phyloP scores from a whole-genome alignment of 2,329 filamentous ascomycete genomes.

The Sphaerulina musiva region DNA sequence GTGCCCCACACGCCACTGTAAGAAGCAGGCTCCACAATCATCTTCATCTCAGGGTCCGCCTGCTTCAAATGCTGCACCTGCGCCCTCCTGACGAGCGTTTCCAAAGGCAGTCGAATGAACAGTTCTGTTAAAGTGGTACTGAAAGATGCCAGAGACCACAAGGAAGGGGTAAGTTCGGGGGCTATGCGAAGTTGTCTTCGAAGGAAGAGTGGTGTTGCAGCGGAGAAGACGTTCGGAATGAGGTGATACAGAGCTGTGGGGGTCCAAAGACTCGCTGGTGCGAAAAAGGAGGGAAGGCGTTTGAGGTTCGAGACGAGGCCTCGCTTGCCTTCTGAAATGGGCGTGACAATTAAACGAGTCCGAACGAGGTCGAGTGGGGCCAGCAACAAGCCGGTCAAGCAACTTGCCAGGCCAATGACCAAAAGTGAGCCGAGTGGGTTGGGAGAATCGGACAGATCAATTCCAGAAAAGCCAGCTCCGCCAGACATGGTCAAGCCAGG shows the following conservation, averaged over 20 bases:
- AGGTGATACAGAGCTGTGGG: slow-evolving; percentile 83
- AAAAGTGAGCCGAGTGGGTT: slow-evolving; percentile 75
- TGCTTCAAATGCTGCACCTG: slow-evolving; percentile 53
- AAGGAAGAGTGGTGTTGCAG: slow-evolving; percentile 76
- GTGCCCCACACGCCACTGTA: slow-evolving; percentile 87
- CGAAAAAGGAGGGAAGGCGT: slow-evolving; percentile 63
- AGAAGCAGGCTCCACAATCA: slow-evolving; percentile 70
- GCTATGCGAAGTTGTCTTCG: slow-evolving; percentile 81
- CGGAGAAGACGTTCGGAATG: slow-evolving; percentile 72
- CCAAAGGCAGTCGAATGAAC: slow-evolving; percentile 79
- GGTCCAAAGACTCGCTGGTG: slow-evolving; percentile 62
- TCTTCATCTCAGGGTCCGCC: slow-evolving; percentile 47
- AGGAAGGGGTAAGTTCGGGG: slow-evolving; percentile 68
- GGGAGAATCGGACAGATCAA: slow-evolving; percentile 74
- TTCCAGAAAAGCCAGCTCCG: slow-evolving; percentile 44
- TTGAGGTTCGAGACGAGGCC: slow-evolving; percentile 73
- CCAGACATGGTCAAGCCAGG: slow-evolving; percentile 46
- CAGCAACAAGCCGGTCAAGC: slow-evolving; percentile 69
- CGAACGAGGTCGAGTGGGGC: slow-evolving; percentile 85
- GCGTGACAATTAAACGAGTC: slow-evolving; percentile 75
- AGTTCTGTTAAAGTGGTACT: slow-evolving; percentile 72
- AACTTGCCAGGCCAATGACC: slow-evolving; percentile 60
- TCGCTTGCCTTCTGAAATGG: slow-evolving; percentile 62
- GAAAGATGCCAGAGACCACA: slow-evolving; percentile 79
- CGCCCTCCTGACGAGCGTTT: slow-evolving; percentile 83